Evolutionary conservation across 495 filamentous ascomycete genomes (phyloP).

Genomic region (Neurospora sublineolata): DNA sequence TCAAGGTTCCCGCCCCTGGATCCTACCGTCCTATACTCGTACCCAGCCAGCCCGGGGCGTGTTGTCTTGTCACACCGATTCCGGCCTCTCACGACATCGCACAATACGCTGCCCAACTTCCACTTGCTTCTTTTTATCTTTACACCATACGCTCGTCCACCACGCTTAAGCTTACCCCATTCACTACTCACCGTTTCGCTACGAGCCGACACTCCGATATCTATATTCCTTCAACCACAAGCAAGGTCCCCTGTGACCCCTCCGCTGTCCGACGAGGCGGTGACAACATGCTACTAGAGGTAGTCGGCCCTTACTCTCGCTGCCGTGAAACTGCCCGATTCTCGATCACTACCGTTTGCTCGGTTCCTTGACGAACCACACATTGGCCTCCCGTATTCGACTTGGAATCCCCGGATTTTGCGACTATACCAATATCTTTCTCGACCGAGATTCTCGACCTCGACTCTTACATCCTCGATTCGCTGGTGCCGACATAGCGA

Average conservation of each 20-base stretch:
- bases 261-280: slow-evolving; percentile 3
- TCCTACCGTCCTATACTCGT: background rate
- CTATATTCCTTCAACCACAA: background rate
- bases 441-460: background rate
- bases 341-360: background rate
- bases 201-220: background rate
- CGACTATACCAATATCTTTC: background rate
- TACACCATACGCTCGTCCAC: background rate
- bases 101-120: background rate
- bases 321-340: slow-evolving; percentile 7
- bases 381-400: background rate
- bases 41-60: background rate
- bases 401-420: background rate
- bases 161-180: background rate
- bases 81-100: background rate
- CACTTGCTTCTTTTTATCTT: background rate
- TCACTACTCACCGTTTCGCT: background rate
- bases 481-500: background rate
- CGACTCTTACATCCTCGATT: background rate
- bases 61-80: background rate
- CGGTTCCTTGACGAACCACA: slow-evolving; percentile 1
- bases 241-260: background rate
- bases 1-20: background rate
- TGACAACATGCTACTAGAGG: slow-evolving; percentile 26
- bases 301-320: slow-evolving; percentile 4